A percentile compares a stretch with the other conserved stretches of the same genome.
Evolutionary conservation across 2,329 filamentous ascomycete genomes (phyloP).

Genomic region (Lachnum nothofagi): DNA sequence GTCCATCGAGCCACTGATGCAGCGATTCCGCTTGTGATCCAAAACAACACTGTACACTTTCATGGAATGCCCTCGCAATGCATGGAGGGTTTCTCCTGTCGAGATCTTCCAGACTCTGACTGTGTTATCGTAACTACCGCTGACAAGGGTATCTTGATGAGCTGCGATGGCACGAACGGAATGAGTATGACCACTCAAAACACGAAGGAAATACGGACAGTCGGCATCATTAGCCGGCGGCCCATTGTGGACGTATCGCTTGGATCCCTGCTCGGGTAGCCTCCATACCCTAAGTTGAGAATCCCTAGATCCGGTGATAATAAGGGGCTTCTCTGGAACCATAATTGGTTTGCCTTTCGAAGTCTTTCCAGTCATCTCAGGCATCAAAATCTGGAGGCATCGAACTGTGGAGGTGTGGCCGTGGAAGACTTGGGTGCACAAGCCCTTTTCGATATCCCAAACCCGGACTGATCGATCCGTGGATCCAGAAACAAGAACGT

Average conservation of each 20-base stretch:
- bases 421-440: conserved; percentile 92
- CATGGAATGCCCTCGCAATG: conserved; percentile 77
- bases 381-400: conserved; percentile 90
- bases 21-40: conserved; percentile 84
- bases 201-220: conserved; percentile 91
- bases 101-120: conserved; percentile 97
- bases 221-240: conserved; percentile 69
- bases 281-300: conserved; percentile 93
- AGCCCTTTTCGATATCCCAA: conserved; percentile 92
- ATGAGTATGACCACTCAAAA: conserved; percentile 79
- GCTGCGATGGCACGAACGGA: conserved; percentile 95
- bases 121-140: conserved; percentile 91
- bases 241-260: conserved; percentile 72
- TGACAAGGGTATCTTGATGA: conserved; percentile 91
- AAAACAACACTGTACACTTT: conserved; percentile 98
- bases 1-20: conserved; percentile 98
- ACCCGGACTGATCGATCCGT: conserved; percentile 98
- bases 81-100: conserved; percentile 80
- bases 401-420: conserved; percentile 96
- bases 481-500: conserved; percentile 89
- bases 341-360: conserved; percentile 71
- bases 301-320: conserved; percentile 94
- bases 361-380: conserved; percentile 68
- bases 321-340: conserved; percentile 90
- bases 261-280: conserved; percentile 73